phyloP scores from a whole-genome alignment of 139 green algal species.

The Coccomyxa sp. region DNA sequence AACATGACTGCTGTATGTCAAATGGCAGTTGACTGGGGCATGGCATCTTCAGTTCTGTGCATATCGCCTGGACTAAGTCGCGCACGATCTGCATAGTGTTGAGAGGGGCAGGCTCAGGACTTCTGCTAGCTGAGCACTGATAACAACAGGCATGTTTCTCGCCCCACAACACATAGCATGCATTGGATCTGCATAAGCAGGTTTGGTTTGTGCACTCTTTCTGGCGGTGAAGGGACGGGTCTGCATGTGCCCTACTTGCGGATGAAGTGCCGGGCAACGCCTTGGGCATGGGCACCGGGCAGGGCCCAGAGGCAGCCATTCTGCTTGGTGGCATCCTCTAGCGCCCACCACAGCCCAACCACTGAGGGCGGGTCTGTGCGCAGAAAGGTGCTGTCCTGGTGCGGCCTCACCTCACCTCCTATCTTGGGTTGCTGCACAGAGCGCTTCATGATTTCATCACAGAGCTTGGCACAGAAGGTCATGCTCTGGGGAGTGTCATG shows the following conservation, averaged over 20 bases:
- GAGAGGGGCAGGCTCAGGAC: not conserved
- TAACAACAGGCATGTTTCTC: not conserved
- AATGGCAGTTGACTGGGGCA: not conserved
- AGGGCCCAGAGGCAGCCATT: constrained; percentile 94
- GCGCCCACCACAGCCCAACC: constrained; percentile 88
- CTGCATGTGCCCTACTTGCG: no score
- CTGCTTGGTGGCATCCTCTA: constrained; percentile 83
- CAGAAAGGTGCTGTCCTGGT: constrained; percentile 93
- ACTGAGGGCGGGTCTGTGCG: constrained; percentile 78
- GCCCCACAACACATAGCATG: not conserved
- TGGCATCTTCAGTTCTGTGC: no score
- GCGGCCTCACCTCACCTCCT: constrained; percentile 83
- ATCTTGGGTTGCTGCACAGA: constrained; percentile 77
- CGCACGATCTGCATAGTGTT: not conserved
- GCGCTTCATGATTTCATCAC: constrained; percentile 14
- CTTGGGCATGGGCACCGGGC: constrained; percentile 11
- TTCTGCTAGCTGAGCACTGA: not conserved
- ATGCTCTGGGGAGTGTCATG: not conserved
- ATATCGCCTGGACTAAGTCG: not conserved
- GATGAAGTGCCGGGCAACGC: not conserved
- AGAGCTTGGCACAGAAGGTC: not conserved
- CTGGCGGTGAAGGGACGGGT: not conserved
- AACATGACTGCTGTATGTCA: not conserved
- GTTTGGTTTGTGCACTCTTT: not conserved
- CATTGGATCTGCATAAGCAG: not conserved